phyloP scores from a whole-genome alignment of 1,284 basidiomycete genomes.

The Hymenochaete sp. region DNA sequence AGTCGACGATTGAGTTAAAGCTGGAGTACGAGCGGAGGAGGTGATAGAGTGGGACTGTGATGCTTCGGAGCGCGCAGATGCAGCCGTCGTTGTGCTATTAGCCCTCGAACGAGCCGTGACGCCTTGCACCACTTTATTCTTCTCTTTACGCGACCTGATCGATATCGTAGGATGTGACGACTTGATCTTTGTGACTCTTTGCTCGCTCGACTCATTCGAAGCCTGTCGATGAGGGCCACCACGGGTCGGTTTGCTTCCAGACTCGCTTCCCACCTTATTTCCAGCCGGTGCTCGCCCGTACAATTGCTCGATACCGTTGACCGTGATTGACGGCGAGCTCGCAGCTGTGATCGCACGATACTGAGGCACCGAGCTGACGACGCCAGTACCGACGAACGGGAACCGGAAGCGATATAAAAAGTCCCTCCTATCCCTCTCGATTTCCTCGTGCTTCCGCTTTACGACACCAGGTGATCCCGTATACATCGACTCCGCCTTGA shows the following conservation, averaged over 20 bases:
- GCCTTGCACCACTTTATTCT: no score
- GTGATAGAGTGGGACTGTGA: background rate
- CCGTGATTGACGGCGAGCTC: background rate
- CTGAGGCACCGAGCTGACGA: constrained; percentile 20
- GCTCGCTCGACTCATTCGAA: background rate
- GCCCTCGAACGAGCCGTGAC: constrained; percentile 7
- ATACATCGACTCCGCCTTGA: constrained; percentile 35
- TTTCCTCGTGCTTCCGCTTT: constrained; percentile 48
- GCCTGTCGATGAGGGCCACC: background rate
- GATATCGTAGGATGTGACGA: constrained; percentile 4
- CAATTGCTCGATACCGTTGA: background rate
- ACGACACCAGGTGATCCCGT: constrained; percentile 24
- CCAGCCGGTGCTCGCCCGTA: background rate
- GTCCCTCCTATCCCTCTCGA: constrained; percentile 29
- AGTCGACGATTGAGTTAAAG: background rate
- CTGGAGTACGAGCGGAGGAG: background rate
- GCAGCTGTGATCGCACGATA: background rate
- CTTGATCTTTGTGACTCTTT: constrained; percentile 8
- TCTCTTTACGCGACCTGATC: constrained; percentile 1
- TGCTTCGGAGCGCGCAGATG: constrained; percentile 5
- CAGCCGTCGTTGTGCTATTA: constrained; percentile 9
- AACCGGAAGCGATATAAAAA: constrained; percentile 34
- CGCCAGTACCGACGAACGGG: constrained; percentile 38
- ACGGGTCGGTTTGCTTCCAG: constrained; percentile 2
- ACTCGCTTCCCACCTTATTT: no score